phyloP scores from a whole-genome alignment of 2,329 filamentous ascomycete species.

The Grosmannia clavigera region DNA sequence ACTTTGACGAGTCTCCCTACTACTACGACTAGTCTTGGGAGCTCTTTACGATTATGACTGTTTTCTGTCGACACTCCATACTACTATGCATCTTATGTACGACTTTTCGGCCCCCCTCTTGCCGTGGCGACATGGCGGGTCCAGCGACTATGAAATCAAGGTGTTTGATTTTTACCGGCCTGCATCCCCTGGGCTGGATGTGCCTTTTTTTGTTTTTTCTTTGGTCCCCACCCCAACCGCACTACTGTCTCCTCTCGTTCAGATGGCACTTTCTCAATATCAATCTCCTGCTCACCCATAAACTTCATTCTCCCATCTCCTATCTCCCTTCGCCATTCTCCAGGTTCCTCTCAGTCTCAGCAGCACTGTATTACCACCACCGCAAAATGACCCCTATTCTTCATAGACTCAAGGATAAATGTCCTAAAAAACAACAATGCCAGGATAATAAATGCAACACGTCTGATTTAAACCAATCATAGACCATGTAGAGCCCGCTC shows the following conservation, averaged over 20 bases:
- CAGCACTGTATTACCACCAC: no score
- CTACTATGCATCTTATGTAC: neutral
- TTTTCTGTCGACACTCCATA: neutral
- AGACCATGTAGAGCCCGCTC: no score
- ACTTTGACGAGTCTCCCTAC: constrained; percentile 8
- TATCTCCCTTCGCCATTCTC: no score
- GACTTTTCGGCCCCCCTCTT: neutral
- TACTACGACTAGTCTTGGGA: constrained; percentile 9
- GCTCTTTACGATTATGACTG: neutral
- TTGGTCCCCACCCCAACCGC: neutral
- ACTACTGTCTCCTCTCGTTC: neutral
- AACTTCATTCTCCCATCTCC: no score
- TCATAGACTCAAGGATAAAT: no score
- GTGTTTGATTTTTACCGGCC: neutral
- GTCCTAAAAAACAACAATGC: no score
- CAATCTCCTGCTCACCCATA: neutral
- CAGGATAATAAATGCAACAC: no score
- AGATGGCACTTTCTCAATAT: neutral
- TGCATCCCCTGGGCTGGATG: neutral
- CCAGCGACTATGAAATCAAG: neutral
- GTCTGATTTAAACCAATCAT: no score
- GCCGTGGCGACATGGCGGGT: neutral
- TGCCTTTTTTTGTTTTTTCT: neutral
- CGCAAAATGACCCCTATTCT: no score
- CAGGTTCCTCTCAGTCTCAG: no score